Base-by-base conservation (phyloP, 2,329 filamentous ascomycete species). In the Gaeumannomyces sp. region DNA sequence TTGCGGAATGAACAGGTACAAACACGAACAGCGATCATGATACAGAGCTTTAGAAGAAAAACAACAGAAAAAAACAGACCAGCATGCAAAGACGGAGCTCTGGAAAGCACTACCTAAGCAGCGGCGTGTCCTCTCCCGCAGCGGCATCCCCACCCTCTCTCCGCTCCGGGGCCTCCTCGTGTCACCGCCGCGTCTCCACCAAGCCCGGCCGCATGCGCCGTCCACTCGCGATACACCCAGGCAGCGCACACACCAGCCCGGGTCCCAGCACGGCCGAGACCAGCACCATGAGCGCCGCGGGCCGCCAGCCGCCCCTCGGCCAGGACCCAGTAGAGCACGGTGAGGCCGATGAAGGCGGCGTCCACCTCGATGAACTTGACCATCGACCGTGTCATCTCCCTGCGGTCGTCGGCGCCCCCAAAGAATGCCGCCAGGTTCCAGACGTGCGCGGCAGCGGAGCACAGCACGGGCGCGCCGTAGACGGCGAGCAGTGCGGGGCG, bases 251-350 rank as follows among this genome's bases (percentile, higher is more conserved):
- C 66, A 0, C 76, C 76, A 0, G 76, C 76, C 0, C 77, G 0
- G 77, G 76, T 0, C 77, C 77, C 4, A 77, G 60, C 10, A 76
- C 29, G 0, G 73, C 35, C 0, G 74, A 74, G 0, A 67, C 64
- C 7, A 66, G 68, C 6, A 74, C 62, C 67, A 73, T 70, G 13
- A 73, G 64, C 1, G 69, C 53, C 5, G 70, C 70, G 7, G 72
- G 72, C 11, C 73, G 71, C 76, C 78, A 78, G 25, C 82, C 81
- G 0, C 79, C n/a, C 78, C 71, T 85, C 83, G 22, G 81, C 79
- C 56, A 83, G 71, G 45, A 84, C 72, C 82, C 82, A 85, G 71
- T 84, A 85, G 38, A 84, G 67, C 5, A 83, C 78, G 1, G 82
- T 83, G 68, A 79, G 72, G 2, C 72, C 74, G 59, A 83, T 74